Evolutionary conservation across 164 flowering plant genomes (phyloP), one percentile per base, ranked within the genome.

Genomic region (Aristolochia fimbriata): DNA sequence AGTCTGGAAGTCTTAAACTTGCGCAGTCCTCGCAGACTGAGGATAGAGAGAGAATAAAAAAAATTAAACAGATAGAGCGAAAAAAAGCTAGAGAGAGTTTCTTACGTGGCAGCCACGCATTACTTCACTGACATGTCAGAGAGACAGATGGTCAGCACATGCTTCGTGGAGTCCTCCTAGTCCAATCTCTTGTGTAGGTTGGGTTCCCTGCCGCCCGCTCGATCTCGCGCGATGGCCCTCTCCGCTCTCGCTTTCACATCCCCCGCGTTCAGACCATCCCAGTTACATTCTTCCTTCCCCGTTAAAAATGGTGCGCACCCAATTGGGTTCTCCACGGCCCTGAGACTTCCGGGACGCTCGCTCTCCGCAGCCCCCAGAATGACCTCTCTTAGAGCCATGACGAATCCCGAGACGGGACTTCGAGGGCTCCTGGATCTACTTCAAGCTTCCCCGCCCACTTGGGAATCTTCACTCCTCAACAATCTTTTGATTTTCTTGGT

Each of bases 401-500:
- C 71, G 14, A 9, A 22, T 13, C 63, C 71, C 53, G 60, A 57
- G 17, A 25, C 20, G 51, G 64, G 71, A 16, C 13, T 88, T 17
- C 66, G 77, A 30, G 66, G 55, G 21, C 78, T 76, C 10, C 58
- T 81, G 50, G 68, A 51, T 47, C 54, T 81, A 52, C 45, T 84
- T 66, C 85, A 76, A 65, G 62, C 86, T 0, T 68, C 85, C 19
- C 91, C 93, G 0, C 81, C 96, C 66, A 86, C 94, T 10, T 93
- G 97, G 94, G 55, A 68, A 45, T 93, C 98, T 0, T 73, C 98
- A 16, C 1, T 89, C 6, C 41, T 86, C 31, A 78, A 74, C 67
- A 93, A 89, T 66, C 30, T 79, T 30, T 6, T 83, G 31, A 93
- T 93, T 52, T 93, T 89, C 68, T n/a, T 78, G 11, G 25, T 82